Evolutionary conservation across 2,329 filamentous ascomycete genomes (phyloP).

Genomic region (Stemphylium lycopersici): DNA sequence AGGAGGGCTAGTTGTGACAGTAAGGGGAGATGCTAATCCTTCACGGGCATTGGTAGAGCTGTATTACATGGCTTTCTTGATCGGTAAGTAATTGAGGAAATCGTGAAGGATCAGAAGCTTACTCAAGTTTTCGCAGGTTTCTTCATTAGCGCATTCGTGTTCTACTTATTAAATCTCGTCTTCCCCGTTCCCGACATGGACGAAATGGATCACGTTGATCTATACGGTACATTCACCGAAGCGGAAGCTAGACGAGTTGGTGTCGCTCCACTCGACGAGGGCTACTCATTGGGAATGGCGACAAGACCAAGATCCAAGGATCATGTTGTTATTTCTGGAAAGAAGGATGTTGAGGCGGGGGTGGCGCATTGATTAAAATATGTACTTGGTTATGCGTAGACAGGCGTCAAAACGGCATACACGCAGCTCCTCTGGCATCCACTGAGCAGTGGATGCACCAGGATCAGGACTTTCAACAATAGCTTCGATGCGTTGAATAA

Average conservation of each 20-base stretch:
- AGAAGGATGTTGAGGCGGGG: slow-evolving; percentile 1
- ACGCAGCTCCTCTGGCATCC: too few species aligned
- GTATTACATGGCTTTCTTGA: slow-evolving; percentile 57
- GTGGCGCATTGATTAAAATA: background rate
- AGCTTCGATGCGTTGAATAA: too few species aligned
- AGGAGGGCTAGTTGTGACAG: slow-evolving; percentile 49
- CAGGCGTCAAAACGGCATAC: too few species aligned
- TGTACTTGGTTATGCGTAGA: too few species aligned
- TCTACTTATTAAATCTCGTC: slow-evolving; percentile 46
- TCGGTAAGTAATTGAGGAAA: slow-evolving; percentile 39
- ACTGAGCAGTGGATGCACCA: too few species aligned
- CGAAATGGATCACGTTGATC: slow-evolving; percentile 53
- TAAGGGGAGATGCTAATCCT: slow-evolving; percentile 41
- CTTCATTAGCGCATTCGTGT: slow-evolving; percentile 45
- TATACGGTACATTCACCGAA: slow-evolving; percentile 55
- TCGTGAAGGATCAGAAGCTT: too few species aligned
- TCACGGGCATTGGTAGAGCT: slow-evolving; percentile 51
- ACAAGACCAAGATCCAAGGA: background rate
- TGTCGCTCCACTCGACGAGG: slow-evolving; percentile 39
- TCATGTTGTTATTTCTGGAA: background rate
- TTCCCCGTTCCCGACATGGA: slow-evolving; percentile 52
- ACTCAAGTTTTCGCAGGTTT: slow-evolving; percentile 42
- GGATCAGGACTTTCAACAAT: too few species aligned
- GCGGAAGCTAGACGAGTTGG: slow-evolving; percentile 52
- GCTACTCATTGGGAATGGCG: background rate